phyloP scores from a whole-genome alignment of 2,329 filamentous ascomycete genomes.

The Boeremia exigua region DNA sequence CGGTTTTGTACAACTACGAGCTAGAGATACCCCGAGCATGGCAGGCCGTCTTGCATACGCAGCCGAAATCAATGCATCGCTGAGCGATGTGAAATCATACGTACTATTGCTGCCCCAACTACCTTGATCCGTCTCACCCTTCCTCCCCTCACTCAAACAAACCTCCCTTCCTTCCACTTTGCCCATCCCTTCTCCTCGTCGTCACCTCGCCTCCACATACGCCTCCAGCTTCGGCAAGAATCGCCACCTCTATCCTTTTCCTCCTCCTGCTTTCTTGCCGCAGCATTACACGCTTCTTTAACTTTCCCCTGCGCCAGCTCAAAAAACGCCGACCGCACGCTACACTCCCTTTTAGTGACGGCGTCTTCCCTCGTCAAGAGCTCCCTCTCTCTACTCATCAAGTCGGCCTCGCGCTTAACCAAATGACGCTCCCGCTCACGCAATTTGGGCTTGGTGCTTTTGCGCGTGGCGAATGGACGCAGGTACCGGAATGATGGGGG shows the following conservation, averaged over 20 bases:
- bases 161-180: conserved; percentile 8
- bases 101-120: background rate
- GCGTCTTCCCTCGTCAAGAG: background rate
- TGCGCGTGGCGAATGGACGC: background rate
- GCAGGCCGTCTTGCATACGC: too few species aligned
- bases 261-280: background rate
- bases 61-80: background rate
- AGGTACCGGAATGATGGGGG: background rate
- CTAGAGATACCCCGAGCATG: too few species aligned
- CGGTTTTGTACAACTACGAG: too few species aligned
- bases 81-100: background rate
- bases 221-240: background rate
- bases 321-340: background rate
- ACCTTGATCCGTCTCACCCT: background rate
- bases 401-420: background rate
- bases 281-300: background rate
- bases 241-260: too few species aligned
- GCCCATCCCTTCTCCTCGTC: background rate
- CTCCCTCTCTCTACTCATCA: background rate
- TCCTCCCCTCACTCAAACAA: background rate
- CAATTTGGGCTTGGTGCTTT: background rate
- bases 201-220: background rate
- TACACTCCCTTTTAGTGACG: background rate
- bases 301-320: background rate
- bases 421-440: background rate